Percentiles rank a stretch among this genome's conserved stretches.
phyloP scores from a whole-genome alignment of 2,329 filamentous ascomycete species.

The Clonostachys chloroleuca region DNA sequence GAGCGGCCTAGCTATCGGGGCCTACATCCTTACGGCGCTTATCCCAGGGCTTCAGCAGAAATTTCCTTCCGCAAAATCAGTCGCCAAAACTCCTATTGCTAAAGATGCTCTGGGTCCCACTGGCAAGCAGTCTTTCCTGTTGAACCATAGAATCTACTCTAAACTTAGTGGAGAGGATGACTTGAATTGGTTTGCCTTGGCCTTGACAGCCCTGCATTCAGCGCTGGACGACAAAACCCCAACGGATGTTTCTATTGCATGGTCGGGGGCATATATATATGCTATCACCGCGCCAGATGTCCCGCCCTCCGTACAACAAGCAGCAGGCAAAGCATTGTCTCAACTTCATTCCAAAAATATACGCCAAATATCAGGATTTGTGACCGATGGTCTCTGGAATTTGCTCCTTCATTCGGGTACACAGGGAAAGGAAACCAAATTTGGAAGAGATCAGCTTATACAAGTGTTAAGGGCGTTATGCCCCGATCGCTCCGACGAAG shows the following conservation, averaged over 20 bases:
- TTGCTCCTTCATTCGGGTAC: conserved; percentile 55
- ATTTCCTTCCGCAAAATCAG: conserved; percentile 45
- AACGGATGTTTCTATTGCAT: conserved; percentile 56
- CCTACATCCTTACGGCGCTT: conserved; percentile 69
- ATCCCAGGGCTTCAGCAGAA: conserved; percentile 48
- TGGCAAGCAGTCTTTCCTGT: conserved; percentile 83
- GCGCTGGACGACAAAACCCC: conserved; percentile 43
- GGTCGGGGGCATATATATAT: conserved; percentile 85
- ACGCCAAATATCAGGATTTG: conserved; percentile 50
- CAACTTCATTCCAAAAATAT: conserved; percentile 59
- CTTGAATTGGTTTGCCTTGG: conserved; percentile 69
- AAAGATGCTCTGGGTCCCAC: conserved; percentile 64
- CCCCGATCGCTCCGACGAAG: conserved; percentile 27
- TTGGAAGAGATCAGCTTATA: conserved; percentile 60
- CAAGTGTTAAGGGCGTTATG: conserved; percentile 60
- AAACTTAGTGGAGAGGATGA: conserved; percentile 76
- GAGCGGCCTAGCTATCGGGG: conserved; percentile 75
- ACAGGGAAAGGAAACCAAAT: conserved; percentile 75
- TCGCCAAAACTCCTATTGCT: conserved; percentile 56
- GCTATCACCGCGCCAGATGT: conserved; percentile 61
- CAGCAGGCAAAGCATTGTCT: conserved; percentile 58
- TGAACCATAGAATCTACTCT: conserved; percentile 80
- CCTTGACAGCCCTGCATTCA: conserved; percentile 58
- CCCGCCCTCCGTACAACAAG: conserved; percentile 58
- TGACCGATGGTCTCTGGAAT: conserved; percentile 80